Evolutionary conservation across 2,329 filamentous ascomycete species (phyloP).

Genomic region (Monilinia aucupariae): DNA sequence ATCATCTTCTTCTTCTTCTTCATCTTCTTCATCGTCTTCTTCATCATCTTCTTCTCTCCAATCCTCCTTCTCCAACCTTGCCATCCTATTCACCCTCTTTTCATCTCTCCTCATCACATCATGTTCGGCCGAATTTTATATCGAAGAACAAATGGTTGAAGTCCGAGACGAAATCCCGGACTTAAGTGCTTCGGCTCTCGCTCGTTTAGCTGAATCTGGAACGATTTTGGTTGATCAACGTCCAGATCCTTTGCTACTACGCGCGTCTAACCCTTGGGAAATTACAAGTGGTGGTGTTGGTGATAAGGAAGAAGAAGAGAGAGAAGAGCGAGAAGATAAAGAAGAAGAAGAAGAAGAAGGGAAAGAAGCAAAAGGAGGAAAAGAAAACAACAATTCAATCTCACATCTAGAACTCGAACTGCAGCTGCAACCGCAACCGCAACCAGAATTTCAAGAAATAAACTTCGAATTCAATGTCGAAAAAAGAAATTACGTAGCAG

Average conservation of each 20-base stretch:
- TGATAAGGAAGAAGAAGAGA: no score
- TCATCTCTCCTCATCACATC: constrained; percentile 26
- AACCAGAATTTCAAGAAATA: background rate
- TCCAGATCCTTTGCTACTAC: constrained; percentile 21
- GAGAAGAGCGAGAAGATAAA: no score
- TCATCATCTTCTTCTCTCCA: background rate
- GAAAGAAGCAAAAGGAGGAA: background rate
- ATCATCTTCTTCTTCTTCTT: background rate
- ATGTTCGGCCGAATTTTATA: constrained; percentile 22
- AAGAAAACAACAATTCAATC: background rate
- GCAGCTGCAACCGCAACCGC: no score
- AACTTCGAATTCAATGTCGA: background rate
- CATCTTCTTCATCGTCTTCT: no score
- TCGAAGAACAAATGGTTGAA: constrained; percentile 32
- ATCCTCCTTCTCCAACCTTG: constrained; percentile 7
- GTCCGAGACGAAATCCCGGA: constrained; percentile 18
- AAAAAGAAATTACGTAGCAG: background rate
- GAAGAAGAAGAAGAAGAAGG: no score
- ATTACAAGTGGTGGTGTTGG: background rate
- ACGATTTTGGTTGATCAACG: constrained; percentile 32
- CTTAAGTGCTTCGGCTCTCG: constrained; percentile 27
- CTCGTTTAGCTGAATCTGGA: constrained; percentile 30
- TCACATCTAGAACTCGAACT: background rate
- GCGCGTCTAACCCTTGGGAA: constrained; percentile 13
- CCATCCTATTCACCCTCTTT: constrained; percentile 21